phyloP scores from a whole-genome alignment of 176 grass and related monocot genomes.

The Cenchrus purpureus region DNA sequence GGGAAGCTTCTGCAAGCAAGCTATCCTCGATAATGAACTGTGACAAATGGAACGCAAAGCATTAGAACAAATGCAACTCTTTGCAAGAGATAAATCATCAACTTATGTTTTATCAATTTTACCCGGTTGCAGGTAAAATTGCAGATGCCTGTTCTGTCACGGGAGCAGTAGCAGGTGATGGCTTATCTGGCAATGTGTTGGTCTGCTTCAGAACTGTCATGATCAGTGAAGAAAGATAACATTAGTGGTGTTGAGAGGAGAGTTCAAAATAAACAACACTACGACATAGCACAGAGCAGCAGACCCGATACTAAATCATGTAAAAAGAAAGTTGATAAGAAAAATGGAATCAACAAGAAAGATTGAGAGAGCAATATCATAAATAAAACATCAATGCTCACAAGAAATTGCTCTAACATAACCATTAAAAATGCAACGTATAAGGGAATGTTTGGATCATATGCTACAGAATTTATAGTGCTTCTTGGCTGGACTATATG shows the following conservation, averaged over 20 bases:
- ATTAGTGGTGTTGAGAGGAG: slow-evolving; percentile 30
- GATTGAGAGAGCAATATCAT: neutral
- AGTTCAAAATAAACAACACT: slow-evolving; percentile 26
- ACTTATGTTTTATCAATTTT: slow-evolving; percentile 34
- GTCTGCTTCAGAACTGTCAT: slow-evolving; percentile 83
- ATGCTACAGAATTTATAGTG: neutral
- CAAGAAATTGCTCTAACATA: neutral
- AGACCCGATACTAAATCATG: slow-evolving; percentile 23
- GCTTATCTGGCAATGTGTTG: slow-evolving; percentile 83
- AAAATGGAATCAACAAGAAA: slow-evolving; percentile 6
- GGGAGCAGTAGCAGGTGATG: slow-evolving; percentile 42
- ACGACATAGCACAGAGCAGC: neutral
- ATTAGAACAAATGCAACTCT: slow-evolving; percentile 25
- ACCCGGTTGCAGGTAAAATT: slow-evolving; percentile 58
- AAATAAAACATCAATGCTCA: neutral
- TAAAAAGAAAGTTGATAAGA: slow-evolving; percentile 1
- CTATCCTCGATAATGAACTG: slow-evolving; percentile 69
- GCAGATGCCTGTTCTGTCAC: slow-evolving; percentile 65
- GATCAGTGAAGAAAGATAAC: slow-evolving; percentile 33
- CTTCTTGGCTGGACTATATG: neutral
- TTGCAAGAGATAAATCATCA: neutral
- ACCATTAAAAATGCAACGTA: neutral
- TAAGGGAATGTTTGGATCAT: neutral
- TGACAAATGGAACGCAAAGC: slow-evolving; percentile 20
- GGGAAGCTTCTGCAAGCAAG: slow-evolving; percentile 70